Percentiles rank a stretch among this genome's conserved stretches.
Evolutionary conservation across 2,329 filamentous ascomycete genomes (phyloP).

Genomic region (Fusarium dlaminii): DNA sequence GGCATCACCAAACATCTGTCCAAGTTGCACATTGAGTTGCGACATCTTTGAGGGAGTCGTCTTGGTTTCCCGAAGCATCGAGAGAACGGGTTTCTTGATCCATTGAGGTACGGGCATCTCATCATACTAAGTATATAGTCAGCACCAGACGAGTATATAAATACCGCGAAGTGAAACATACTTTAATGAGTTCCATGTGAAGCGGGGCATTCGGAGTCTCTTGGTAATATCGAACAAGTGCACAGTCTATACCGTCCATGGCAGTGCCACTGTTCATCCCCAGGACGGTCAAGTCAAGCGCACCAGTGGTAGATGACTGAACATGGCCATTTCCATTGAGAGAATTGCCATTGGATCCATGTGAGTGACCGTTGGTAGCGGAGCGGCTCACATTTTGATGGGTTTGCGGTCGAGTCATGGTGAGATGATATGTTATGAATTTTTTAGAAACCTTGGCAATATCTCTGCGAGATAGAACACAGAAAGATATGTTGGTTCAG

Average conservation of each 20-base stretch:
- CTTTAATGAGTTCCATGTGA: constrained; percentile 57
- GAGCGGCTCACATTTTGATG: not conserved
- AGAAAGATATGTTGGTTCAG: not conserved
- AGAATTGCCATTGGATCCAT: not conserved
- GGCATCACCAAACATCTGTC: constrained; percentile 64
- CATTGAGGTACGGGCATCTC: constrained; percentile 63
- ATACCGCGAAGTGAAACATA: not conserved
- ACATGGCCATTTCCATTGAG: not conserved
- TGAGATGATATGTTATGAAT: not conserved
- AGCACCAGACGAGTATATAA: not conserved
- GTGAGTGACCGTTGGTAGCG: not conserved
- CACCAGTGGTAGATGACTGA: not conserved
- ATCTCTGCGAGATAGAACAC: not conserved
- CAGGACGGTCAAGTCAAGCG: constrained; percentile 60
- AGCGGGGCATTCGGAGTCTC: constrained; percentile 59
- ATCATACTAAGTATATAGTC: constrained; percentile 51
- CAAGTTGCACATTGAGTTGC: constrained; percentile 64
- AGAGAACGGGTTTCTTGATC: constrained; percentile 66
- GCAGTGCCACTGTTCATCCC: constrained; percentile 60
- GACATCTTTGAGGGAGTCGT: constrained; percentile 63
- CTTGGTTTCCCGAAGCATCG: constrained; percentile 62
- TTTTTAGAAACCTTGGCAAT: not conserved
- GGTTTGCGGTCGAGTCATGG: not conserved
- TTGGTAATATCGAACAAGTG: constrained; percentile 64
- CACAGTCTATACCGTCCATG: constrained; percentile 67